These are phyloP conservation scores for Boletus vinaceobasis DNA, from an alignment of 768 basidiomycete species.

Conservation along the genomic window DNA sequence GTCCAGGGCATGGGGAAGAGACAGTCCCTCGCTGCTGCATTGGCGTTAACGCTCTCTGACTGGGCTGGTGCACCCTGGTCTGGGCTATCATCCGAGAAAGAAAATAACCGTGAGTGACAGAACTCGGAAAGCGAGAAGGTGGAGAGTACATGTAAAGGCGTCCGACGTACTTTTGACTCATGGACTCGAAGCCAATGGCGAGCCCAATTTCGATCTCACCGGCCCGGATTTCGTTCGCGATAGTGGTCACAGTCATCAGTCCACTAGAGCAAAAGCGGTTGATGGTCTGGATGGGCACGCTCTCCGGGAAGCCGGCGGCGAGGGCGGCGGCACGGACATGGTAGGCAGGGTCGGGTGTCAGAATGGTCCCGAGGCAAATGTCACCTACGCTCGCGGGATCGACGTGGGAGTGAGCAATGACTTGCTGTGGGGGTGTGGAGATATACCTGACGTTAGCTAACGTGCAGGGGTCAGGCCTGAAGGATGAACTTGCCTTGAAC, in stretches of 20 bases:
- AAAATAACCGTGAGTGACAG: background rate
- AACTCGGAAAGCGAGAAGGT: no score
- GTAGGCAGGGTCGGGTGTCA: conserved; percentile 62
- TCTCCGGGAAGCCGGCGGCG: conserved; percentile 76
- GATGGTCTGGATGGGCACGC: conserved; percentile 67
- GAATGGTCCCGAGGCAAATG: conserved; percentile 76
- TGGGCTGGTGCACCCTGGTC: conserved; percentile 59
- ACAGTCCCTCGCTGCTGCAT: conserved; percentile 58
- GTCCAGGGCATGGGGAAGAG: conserved; percentile 85
- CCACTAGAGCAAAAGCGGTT: conserved; percentile 85
- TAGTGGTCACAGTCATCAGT: conserved; percentile 74
- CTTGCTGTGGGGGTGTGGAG: conserved; percentile 41
- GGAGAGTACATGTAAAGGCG: background rate
- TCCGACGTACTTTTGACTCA: conserved; percentile 65
- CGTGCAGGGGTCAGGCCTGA: background rate
- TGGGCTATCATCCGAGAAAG: conserved; percentile 39
- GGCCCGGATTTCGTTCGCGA: conserved; percentile 70
- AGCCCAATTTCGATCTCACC: conserved; percentile 82
- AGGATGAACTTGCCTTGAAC: conserved; percentile 52
- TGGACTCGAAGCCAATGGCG: conserved; percentile 81
- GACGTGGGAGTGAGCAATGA: conserved; percentile 53
- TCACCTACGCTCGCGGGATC: conserved; percentile 68
- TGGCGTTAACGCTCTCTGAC: conserved; percentile 57
- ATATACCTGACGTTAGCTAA: background rate
- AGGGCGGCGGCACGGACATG: conserved; percentile 73